Evolutionary conservation across 1,284 basidiomycete genomes (phyloP).

Genomic region (Ustilago shanxiensis): DNA sequence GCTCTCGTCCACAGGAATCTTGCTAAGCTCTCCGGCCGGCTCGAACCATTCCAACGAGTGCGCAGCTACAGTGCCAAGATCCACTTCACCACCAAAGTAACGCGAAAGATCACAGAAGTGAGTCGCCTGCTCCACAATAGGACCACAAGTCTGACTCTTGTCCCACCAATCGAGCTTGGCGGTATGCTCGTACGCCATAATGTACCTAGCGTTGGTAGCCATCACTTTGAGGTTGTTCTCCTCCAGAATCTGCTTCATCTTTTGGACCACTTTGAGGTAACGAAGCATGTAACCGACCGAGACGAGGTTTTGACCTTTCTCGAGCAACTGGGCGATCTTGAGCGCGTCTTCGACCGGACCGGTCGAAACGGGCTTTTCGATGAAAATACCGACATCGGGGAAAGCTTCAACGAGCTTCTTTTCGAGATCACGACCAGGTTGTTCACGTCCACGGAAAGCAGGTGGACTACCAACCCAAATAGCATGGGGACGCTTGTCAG

Average conservation of each 20-base stretch:
- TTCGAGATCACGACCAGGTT: slow-evolving; percentile 84
- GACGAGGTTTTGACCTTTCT: slow-evolving; percentile 76
- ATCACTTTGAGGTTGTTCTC: slow-evolving; percentile 97
- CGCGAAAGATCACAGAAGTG: slow-evolving; percentile 82
- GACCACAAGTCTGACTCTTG: slow-evolving; percentile 89
- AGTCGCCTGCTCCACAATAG: slow-evolving; percentile 96
- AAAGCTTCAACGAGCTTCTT: slow-evolving; percentile 88
- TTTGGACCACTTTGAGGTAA: slow-evolving; percentile 81
- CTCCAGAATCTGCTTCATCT: slow-evolving; percentile 93
- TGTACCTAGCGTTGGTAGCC: slow-evolving; percentile 95
- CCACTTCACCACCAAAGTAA: slow-evolving; percentile 98
- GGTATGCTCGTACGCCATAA: slow-evolving; percentile 82
- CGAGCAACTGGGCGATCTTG: slow-evolving; percentile 68
- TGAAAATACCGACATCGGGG: slow-evolving; percentile 80
- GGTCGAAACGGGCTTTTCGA: slow-evolving; percentile 94
- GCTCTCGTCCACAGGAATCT: slow-evolving; percentile 83
- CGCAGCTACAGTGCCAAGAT: slow-evolving; percentile 81
- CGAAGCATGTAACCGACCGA: slow-evolving; percentile 82
- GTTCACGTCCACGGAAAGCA: slow-evolving; percentile 78
- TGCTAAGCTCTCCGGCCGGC: slow-evolving; percentile 82
- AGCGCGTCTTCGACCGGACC: slow-evolving; percentile 76
- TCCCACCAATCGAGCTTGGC: slow-evolving; percentile 96
- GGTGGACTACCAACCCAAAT: slow-evolving; percentile 93
- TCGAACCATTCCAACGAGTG: slow-evolving; percentile 69
- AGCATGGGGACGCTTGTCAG: slow-evolving; percentile 73